These are phyloP conservation scores for Juncus inflexus DNA, from an alignment of 176 grass and related monocot species.

Conservation along the genomic window DNA sequence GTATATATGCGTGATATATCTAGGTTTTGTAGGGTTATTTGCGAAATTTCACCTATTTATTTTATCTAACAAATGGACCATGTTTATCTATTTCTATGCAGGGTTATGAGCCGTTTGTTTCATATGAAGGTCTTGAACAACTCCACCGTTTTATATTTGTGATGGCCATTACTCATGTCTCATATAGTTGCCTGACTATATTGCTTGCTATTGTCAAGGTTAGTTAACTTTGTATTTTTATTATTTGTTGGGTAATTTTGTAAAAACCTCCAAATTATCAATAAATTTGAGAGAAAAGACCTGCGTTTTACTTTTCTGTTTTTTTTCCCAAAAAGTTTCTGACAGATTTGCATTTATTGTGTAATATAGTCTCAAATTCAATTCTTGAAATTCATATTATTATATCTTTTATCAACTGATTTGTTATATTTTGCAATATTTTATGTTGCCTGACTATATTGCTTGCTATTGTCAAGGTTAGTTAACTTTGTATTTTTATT, in stretches of 20 bases:
- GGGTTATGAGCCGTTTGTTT: constrained; percentile 88
- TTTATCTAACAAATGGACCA: constrained; percentile 10
- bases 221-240: background rate
- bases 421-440: no score
- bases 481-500: background rate
- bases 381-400: no score
- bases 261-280: no score
- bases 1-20: background rate
- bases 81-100: constrained; percentile 33
- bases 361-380: no score
- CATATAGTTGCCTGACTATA: constrained; percentile 94
- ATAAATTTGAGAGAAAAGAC: no score
- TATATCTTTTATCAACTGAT: no score
- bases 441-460: constrained; percentile 95
- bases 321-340: no score
- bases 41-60: background rate
- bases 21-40: background rate
- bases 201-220: constrained; percentile 94
- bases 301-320: no score
- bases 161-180: constrained; percentile 94
- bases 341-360: no score
- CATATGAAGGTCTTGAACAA: constrained; percentile 90
- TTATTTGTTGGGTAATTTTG: no score
- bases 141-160: constrained; percentile 97
- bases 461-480: constrained; percentile 88